Evolutionary conservation across 2,329 filamentous ascomycete species (phyloP).

Genomic region (Neonectria coccinea): DNA sequence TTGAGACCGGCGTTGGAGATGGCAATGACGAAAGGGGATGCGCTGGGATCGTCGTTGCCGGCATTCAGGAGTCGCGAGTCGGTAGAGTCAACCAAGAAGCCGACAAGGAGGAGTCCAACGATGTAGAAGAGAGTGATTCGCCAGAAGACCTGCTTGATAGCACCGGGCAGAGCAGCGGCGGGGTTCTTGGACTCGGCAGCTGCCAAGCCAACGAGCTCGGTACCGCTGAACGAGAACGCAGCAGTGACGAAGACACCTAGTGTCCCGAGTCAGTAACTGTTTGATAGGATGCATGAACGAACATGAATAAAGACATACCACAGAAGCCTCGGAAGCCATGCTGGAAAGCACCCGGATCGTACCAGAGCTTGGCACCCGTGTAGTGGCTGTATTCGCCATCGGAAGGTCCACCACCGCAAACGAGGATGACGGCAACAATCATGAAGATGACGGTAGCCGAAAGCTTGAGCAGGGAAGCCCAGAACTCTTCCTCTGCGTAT

Average conservation of each 20-base stretch:
- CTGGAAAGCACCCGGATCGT: slow-evolving; percentile 69
- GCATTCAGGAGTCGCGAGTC: slow-evolving; percentile 62
- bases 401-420: slow-evolving; percentile 70
- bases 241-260: slow-evolving; percentile 67
- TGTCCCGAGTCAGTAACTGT: background rate
- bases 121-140: slow-evolving; percentile 68
- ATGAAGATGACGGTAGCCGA: slow-evolving; percentile 72
- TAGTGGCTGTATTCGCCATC: slow-evolving; percentile 59
- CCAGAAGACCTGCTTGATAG: slow-evolving; percentile 83
- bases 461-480: slow-evolving; percentile 68
- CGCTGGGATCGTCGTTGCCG: slow-evolving; percentile 51
- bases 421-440: slow-evolving; percentile 69
- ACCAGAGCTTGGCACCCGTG: slow-evolving; percentile 63
- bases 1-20: slow-evolving; percentile 64
- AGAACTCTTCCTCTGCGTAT: slow-evolving; percentile 71
- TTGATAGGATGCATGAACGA: rapidly evolving
- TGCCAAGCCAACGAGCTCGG: slow-evolving; percentile 79
- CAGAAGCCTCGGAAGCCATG: slow-evolving; percentile 82
- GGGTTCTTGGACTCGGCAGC: slow-evolving; percentile 79
- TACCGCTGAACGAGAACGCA: slow-evolving; percentile 79
- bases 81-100: slow-evolving; percentile 60
- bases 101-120: slow-evolving; percentile 64
- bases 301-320: slow-evolving; percentile 62
- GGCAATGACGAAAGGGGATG: slow-evolving; percentile 69
- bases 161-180: slow-evolving; percentile 78